Evolutionary conservation across 2,329 filamentous ascomycete genomes (phyloP), one percentile per base, ranked within the genome.

Genomic region (Aspergillus sp.): DNA sequence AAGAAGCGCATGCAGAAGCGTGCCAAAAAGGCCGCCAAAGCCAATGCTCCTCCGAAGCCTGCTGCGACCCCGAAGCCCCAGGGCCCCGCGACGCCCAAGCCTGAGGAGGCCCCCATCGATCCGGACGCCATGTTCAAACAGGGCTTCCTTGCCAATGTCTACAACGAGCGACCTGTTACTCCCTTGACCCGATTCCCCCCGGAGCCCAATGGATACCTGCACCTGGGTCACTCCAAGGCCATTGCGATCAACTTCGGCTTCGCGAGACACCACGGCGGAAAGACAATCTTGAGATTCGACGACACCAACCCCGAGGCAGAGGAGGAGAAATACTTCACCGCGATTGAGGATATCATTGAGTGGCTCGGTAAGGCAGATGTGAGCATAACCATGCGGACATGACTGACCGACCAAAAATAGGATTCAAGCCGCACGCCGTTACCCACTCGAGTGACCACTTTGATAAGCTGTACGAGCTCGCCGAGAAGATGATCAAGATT

Each of bases 161-260:
- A 88, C 78, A 84, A 88, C 62, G 85, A 89, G 75, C 83, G 86
- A 52, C 87, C 88, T 2, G 66, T 71, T 49, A 72, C 77, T 54
- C 68, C 75, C 17, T 67, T 88, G 52, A 92, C 90, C 3, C 86
- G 90, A 66, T 93, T 94, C 72, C 90, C 90, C 2, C 90, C 90
- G 19, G 90, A 94, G 78, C 95, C 95, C 51, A 98, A 98, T 75
- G 95, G 94, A 57, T 97, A 90, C 74, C 84, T 97, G 8, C 93
- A 97, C 73, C 90, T 98, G 68, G 94, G 94, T 19, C 95, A 98
- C 74, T 90, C 90, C 66, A 98, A 98, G 80, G 94, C 95, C 21
- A 97, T 98, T 75, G 90, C 92, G 0, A 87, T 98, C 76, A 97
- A 98, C 78, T 98, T 98, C 78, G 94, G 94, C 6, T 98, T 97